A percentile compares a stretch with the other conserved stretches of the same genome.
phyloP scores from a whole-genome alignment of 257 asterid genomes.

The Solanum bulbocastanum region DNA sequence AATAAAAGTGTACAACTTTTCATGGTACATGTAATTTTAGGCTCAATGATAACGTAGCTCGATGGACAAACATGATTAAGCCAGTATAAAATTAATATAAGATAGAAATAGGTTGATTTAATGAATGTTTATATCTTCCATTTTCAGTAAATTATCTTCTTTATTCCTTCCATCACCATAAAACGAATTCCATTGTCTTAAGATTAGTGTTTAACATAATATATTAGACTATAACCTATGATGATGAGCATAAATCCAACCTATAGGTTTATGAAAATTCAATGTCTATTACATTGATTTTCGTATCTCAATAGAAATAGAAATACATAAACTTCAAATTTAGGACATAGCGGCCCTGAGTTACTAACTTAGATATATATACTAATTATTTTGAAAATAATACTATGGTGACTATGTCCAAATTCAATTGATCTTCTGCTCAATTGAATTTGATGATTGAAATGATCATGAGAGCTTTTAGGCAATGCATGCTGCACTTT shows the following conservation, averaged over 20 bases:
- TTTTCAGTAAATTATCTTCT: not conserved
- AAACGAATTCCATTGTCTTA: not conserved
- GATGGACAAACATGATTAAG: not conserved
- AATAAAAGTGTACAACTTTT: not conserved
- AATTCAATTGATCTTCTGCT: not conserved
- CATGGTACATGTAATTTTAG: not conserved
- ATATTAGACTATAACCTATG: not conserved
- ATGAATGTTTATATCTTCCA: not conserved
- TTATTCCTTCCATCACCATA: not conserved
- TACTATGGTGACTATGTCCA: not conserved
- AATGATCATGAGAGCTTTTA: not conserved
- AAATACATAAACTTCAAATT: not conserved
- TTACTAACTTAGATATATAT: not conserved
- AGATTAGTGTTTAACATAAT: not conserved
- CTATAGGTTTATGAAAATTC: not conserved
- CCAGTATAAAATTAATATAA: not conserved
- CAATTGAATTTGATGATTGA: not conserved
- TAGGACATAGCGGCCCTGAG: not conserved
- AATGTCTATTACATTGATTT: not conserved
- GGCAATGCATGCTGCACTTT: not conserved
- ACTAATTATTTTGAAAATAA: not conserved
- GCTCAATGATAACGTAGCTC: not conserved
- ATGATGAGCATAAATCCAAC: not conserved
- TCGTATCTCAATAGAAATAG: not conserved
- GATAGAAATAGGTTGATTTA: not conserved